Evolutionary conservation across 2,329 filamentous ascomycete genomes (phyloP), one percentile per base, ranked within the genome.

Genomic region (Cladosporium colombiae): DNA sequence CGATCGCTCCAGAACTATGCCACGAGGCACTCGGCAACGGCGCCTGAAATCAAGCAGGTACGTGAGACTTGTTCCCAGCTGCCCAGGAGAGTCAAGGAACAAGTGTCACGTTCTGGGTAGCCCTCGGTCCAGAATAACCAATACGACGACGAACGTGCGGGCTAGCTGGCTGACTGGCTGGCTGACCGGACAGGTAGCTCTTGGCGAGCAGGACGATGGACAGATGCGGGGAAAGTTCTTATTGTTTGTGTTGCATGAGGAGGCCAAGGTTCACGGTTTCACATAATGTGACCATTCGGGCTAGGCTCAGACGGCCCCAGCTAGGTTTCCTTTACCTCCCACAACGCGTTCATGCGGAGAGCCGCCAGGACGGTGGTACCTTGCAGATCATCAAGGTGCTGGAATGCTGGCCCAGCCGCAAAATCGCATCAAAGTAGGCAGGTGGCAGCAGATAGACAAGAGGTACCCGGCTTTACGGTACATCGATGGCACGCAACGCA

Each of bases 161-260:
- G 31, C 23, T 25, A 25, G 53, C 29, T n/a, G 23, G 27, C 50
- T 52, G 23, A 29, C 23, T 25, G 14, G 53, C 31, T 21, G 25
- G 29, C 52, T 53, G 50, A 53, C 23, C 16, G 18, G 56, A 49
- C 18, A n/a, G 57, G 58, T 23, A 23, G 27, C 44, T 25, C 37
- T 61, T 61, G 58, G 58, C 37, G 27, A 13, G 40, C 40, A 46
- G 40, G 40, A 46, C 23, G 40, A 29, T 29, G 52, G 27, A 29
- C 27, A 25, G 23, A 53, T 62, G 60, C 60, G 60, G 60, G 60
- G 60, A 62, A 62, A 33, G 57, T 60, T 60, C 57, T 60, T 46
- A 33, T 13, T 31, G 37, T 35, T 53, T 8, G 27, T 25, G 27
- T 53, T 53, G 50, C 23, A 21, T 25, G 16, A 55, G 52, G 8